Conservation (phyloP, 2,329 filamentous ascomycete species). For the Claviceps pazoutovae region DNA sequence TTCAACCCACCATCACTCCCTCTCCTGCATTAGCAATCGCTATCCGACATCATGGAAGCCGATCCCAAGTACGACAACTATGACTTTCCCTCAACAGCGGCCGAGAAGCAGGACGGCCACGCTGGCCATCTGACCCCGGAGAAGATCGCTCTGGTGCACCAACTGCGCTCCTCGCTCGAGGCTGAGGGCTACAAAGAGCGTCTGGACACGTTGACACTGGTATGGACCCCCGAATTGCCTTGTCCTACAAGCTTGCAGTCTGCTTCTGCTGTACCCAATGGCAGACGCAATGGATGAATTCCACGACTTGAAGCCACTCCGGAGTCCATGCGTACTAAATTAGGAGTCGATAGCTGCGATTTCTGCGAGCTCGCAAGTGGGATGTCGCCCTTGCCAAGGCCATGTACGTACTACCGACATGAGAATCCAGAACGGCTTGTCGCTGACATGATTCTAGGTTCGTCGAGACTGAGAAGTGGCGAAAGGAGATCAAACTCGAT, state of each 20-base stretch:
- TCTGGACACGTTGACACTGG: constrained; percentile 84
- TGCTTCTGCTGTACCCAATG: not conserved
- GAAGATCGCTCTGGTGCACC: constrained; percentile 79
- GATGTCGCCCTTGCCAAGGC: constrained; percentile 69
- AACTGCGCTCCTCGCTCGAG: constrained; percentile 78
- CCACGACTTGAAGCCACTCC: too few relatives aligned
- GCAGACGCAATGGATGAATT: not conserved
- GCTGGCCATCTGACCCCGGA: constrained; percentile 73
- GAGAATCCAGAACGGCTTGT: not conserved
- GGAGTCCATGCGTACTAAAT: not conserved
- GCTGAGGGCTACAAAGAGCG: constrained; percentile 66
- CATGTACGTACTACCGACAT: constrained; percentile 51
- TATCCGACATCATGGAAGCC: constrained; percentile 35
- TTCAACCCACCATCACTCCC: not conserved
- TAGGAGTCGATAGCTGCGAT: constrained; percentile 49
- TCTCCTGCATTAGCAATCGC: not conserved
- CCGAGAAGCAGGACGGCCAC: constrained; percentile 59
- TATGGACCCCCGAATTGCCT: constrained; percentile 28
- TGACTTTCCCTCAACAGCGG: constrained; percentile 73
- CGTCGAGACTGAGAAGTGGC: constrained; percentile 79
- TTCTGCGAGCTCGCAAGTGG: constrained; percentile 90
- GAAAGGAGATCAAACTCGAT: constrained; percentile 74
- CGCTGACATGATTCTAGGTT: constrained; percentile 48
- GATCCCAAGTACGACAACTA: constrained; percentile 94
- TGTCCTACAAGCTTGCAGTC: too few relatives aligned